Base-by-base conservation (phyloP, 1,284 basidiomycete genomes). In the Cystobasidiaceae sp. region DNA sequence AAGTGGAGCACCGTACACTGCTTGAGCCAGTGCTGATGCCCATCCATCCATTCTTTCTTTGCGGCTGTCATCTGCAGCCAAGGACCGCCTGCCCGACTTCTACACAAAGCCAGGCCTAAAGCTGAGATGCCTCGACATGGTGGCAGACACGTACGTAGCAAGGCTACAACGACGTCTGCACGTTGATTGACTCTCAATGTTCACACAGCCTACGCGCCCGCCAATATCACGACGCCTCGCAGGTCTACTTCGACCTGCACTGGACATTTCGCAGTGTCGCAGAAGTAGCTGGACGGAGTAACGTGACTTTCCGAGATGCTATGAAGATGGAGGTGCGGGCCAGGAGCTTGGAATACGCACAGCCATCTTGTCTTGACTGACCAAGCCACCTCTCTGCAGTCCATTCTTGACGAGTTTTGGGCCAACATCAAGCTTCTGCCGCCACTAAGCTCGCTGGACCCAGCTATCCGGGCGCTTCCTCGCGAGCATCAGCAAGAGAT, bases 401-500 rank as follows among this genome's bases (percentile, higher is more conserved):
- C 43, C 51, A 34, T 64, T 17, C 52, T 64, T 15, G 61, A 64
- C n/a, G 61, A 64, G 27, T 27, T 55, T 9, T 64, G 61, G 61
- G 34, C 33, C n/a, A 51, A 56, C 43, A 51, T 56, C 23, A 34
- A 49, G 19, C 50, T 23, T 19, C 43, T 64, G 1, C 61, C 61
- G 15, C 52, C 61, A 9, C 61, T 64, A 1, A 43, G 41, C 32
- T 45, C 49, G 27, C 8, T 64, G 5, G 61, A 64, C 28, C 27
- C 30, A 15, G 23, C 30, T 17, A 33, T 64, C 4, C 61, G 61
- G 3, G n/a, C 27, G 13, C 39, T 41, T 55, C 28, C 19, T 11
- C 23, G 39, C n/a, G 25, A 33, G 19, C 25, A 30, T 11, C 46
- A 46, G 23, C 27, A 39, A 13, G 28, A 34, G 7, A 52, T 48